Evolutionary conservation across 1,284 basidiomycete species (phyloP).

Genomic region (Ganoderma multipileum): DNA sequence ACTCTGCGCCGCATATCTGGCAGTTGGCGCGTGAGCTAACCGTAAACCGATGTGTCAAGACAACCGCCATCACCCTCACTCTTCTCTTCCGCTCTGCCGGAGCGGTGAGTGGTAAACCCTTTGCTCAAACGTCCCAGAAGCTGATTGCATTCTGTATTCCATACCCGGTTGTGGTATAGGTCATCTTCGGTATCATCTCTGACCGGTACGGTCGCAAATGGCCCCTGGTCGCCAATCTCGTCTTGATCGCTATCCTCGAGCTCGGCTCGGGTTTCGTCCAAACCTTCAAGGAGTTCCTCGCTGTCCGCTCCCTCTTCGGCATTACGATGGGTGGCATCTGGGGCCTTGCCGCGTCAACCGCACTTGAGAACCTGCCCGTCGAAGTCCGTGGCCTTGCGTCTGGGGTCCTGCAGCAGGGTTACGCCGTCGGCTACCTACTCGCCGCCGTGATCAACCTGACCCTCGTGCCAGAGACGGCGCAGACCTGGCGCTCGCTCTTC

Average conservation of each 20-base stretch:
- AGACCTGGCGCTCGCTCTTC: conserved; percentile 70
- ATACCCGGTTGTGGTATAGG: conserved; percentile 34
- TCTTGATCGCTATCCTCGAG: conserved; percentile 78
- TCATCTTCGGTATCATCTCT: conserved; percentile 82
- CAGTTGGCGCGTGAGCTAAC: neutral
- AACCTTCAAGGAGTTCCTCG: conserved; percentile 74
- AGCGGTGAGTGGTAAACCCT: conserved; percentile 59
- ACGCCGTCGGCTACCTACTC: conserved; percentile 56
- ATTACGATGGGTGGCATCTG: conserved; percentile 90
- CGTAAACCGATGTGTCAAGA: conserved; percentile 46
- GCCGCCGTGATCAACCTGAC: conserved; percentile 78
- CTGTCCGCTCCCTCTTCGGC: conserved; percentile 80
- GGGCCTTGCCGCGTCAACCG: conserved; percentile 79
- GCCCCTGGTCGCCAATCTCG: conserved; percentile 83
- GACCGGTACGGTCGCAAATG: conserved; percentile 94
- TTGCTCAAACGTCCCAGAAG: neutral
- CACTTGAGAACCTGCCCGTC: conserved; percentile 90
- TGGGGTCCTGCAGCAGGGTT: conserved; percentile 82
- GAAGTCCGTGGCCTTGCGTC: conserved; percentile 87
- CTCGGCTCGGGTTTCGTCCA: conserved; percentile 81
- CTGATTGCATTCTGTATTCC: neutral
- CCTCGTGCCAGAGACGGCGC: conserved; percentile 61
- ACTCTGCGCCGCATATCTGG: conserved; percentile 5
- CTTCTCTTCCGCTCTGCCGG: conserved; percentile 90
- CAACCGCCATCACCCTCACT: conserved; percentile 90